Conservation (phyloP, 2,329 filamentous ascomycete genomes). For the Endoconidiophora laricicola region DNA sequence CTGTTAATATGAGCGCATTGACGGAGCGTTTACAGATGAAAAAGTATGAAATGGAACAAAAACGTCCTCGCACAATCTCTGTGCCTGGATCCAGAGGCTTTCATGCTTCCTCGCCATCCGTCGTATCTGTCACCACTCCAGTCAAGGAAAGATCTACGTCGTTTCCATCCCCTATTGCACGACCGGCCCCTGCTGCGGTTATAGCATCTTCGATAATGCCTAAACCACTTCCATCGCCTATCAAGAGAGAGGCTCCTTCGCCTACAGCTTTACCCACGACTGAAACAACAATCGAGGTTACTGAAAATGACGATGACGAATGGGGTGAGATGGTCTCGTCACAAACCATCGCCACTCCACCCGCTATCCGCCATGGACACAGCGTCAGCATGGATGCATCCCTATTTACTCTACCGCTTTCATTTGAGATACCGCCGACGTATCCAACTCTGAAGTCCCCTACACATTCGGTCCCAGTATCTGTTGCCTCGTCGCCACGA, state of each 20-base stretch:
- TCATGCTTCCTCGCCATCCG: slow-evolving; percentile 7
- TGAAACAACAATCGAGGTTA: slow-evolving; percentile 11
- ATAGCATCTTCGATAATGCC: not conserved
- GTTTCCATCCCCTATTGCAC: not conserved
- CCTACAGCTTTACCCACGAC: not conserved
- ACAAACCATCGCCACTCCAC: not conserved
- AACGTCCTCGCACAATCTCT: slow-evolving; percentile 1
- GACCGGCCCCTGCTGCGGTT: not conserved
- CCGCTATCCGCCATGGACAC: not conserved
- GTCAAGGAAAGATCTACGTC: not conserved
- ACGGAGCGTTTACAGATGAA: slow-evolving; percentile 10
- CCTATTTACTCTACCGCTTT: not conserved
- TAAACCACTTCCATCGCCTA: not conserved
- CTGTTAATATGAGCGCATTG: slow-evolving; percentile 14
- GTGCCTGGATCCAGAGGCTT: slow-evolving; percentile 14
- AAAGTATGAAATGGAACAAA: slow-evolving; percentile 23
- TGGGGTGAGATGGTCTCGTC: slow-evolving; percentile 42
- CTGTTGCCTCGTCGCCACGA: slow-evolving; percentile 7
- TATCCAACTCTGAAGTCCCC: slow-evolving; percentile 4
- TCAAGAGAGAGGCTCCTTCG: not conserved
- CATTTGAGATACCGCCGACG: slow-evolving; percentile 7
- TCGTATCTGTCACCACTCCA: slow-evolving; percentile 1
- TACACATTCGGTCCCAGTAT: slow-evolving; percentile 7
- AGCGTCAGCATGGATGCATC: not conserved
- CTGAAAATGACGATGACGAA: slow-evolving; percentile 31